Evolutionary conservation across 2,329 filamentous ascomycete genomes (phyloP), one percentile per base, ranked within the genome.

Genomic region (Calonectria crousiana): DNA sequence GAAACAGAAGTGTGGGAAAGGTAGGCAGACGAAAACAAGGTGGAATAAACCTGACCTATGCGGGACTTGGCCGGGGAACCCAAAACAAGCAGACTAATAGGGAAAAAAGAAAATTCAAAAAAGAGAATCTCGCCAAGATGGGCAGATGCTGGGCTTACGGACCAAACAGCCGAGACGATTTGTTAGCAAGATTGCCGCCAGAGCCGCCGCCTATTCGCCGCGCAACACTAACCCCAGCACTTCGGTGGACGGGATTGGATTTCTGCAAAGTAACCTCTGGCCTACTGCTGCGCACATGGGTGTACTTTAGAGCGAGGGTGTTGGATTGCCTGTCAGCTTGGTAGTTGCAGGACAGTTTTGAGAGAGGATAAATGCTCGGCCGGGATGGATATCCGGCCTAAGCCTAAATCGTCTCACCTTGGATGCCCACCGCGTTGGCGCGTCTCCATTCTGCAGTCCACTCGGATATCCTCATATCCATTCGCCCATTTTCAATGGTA

Each of bases 381-480:
- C 75, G 75, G 78, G 73, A 67, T 74, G 65, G 16, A 44, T 71
- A 79, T 65, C 73, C 73, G 75, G 71, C 70, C 71, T 77, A 80
- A 80, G 74, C 76, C 78, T 72, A 75, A 79, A 75, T 78, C 44
- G 78, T 76, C 78, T 80, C 77, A 80, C 78, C 78, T 79, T 80
- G 74, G 66, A 65, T 16, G 53, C 49, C 69, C 73, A 70, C 74
- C 68, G 73, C 52, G 67, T 47, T 69, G 56, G 56, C 38, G 56
- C 13, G 34, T 62, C 34, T 41, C 34, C 56, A 62, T 62, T 56
- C 10, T 36, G 23, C 4, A 41, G 56, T 36, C 56, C 56, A 62
- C 62, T 53, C 44, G 20, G 73, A 32, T 51, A 62, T 76, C 75
- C 65, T n/a, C 34, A 41, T 51, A 66, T 75, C 64, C 62, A 58